Conservation (phyloP, 176 grass and related monocot genomes). For the Triticum timopheevii region DNA sequence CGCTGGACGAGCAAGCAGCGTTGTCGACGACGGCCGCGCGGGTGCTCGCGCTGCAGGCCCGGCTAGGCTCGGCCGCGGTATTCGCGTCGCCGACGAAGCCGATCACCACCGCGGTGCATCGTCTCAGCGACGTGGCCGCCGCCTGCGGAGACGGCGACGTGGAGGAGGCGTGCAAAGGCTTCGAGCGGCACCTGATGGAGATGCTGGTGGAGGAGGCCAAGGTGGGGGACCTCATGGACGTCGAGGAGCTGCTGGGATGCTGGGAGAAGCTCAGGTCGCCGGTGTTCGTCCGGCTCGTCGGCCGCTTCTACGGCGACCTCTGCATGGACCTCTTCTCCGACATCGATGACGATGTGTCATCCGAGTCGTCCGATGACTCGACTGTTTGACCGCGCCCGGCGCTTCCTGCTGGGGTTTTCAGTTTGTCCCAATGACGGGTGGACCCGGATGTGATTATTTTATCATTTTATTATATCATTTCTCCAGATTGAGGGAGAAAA, state of each 20-base stretch:
- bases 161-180: constrained; percentile 62
- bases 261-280: not conserved
- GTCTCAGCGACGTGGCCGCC: not conserved
- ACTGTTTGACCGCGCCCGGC: not conserved
- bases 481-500: not conserved
- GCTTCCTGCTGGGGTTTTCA: not conserved
- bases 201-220: constrained; percentile 82
- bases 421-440: not conserved
- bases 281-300: constrained; percentile 66
- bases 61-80: too few species aligned
- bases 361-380: not conserved
- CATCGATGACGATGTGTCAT: not conserved
- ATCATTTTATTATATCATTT: not conserved
- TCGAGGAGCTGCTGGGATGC: too few species aligned
- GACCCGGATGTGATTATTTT: not conserved
- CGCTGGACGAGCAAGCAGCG: not conserved
- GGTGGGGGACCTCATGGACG: constrained; percentile 45
- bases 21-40: too few species aligned
- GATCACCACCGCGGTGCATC: not conserved
- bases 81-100: too few species aligned
- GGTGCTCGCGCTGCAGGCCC: too few species aligned
- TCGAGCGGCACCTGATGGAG: constrained; percentile 81
- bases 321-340: constrained; percentile 72
- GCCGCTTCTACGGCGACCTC: constrained; percentile 78
- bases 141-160: constrained; percentile 3